A percentile compares a stretch with the other conserved stretches of the same genome.
Evolutionary conservation across 2,329 filamentous ascomycete species (phyloP).

Genomic region (Phyllosticta citriasiana): DNA sequence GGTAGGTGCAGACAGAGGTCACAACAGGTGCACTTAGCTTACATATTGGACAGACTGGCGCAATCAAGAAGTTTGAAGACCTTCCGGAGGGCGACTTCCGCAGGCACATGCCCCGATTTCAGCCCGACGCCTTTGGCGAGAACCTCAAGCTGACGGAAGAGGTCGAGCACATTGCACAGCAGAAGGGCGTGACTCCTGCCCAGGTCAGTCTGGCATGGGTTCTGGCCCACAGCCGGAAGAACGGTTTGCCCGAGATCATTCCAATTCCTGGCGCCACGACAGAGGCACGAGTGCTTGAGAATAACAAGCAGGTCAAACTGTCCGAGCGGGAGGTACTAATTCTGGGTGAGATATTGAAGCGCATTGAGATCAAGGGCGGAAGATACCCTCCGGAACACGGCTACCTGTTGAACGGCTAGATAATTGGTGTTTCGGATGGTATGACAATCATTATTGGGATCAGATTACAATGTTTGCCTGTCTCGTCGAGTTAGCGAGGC

Average conservation of each 20-base stretch:
- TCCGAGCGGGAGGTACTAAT: constrained; percentile 40
- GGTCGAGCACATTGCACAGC: constrained; percentile 48
- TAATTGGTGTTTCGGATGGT: background rate
- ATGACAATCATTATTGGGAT: background rate
- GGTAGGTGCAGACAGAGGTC: constrained; percentile 15
- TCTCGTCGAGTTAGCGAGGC: constrained; percentile 6
- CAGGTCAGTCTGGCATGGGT: constrained; percentile 62
- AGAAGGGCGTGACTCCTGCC: constrained; percentile 48
- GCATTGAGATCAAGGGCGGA: constrained; percentile 32
- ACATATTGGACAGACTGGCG: constrained; percentile 15
- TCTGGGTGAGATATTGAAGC: constrained; percentile 42
- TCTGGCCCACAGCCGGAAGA: constrained; percentile 35
- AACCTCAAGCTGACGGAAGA: constrained; percentile 55
- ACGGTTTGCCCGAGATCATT: constrained; percentile 49
- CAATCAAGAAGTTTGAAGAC: constrained; percentile 43
- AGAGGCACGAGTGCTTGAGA: constrained; percentile 49
- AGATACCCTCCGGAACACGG: constrained; percentile 24
- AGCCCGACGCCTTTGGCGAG: constrained; percentile 51
- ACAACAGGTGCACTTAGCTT: constrained; percentile 13
- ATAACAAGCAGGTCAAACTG: constrained; percentile 35
- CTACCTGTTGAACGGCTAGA: constrained; percentile 11
- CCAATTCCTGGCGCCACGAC: constrained; percentile 58
- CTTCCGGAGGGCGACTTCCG: constrained; percentile 45
- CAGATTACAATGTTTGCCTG: background rate
- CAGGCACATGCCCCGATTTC: constrained; percentile 47